Evolutionary conservation across 2,329 filamentous ascomycete species (phyloP).

Genomic region (Apiospora sp.): DNA sequence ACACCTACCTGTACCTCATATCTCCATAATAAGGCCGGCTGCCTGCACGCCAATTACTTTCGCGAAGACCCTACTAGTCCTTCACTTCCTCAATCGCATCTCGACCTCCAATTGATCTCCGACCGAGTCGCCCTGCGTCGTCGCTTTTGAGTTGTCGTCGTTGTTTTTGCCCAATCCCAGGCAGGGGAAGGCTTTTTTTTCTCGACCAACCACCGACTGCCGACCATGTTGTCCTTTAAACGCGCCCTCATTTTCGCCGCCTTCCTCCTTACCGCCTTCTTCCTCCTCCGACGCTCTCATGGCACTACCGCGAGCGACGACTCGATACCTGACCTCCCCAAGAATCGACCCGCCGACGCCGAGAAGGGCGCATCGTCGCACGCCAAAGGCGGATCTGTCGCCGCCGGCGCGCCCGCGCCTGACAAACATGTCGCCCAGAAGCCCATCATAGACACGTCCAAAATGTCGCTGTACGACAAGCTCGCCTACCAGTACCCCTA

Average conservation of each 20-base stretch:
- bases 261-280: conserved; percentile 45
- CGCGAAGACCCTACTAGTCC: neutral
- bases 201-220: conserved; percentile 23
- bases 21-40: conserved; percentile 4
- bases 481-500: conserved; percentile 95
- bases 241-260: conserved; percentile 42
- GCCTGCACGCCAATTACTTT: neutral
- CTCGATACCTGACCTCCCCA: conserved; percentile 30
- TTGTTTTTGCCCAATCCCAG: neutral
- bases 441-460: conserved; percentile 72
- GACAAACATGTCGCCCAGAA: conserved; percentile 60
- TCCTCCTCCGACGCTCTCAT: conserved; percentile 44
- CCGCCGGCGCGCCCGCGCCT: conserved; percentile 26
- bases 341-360: conserved; percentile 37
- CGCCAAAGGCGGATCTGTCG: conserved; percentile 30
- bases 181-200: neutral
- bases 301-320: conserved; percentile 35
- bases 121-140: neutral
- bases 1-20: neutral
- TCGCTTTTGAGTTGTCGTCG: neutral
- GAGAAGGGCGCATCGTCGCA: conserved; percentile 27
- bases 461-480: conserved; percentile 78
- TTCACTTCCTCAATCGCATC: neutral
- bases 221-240: conserved; percentile 45
- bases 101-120: neutral